Percentiles rank a stretch among this genome's conserved stretches.
Conservation (phyloP, 2,329 filamentous ascomycete species). For the Grosmannia huntii region DNA sequence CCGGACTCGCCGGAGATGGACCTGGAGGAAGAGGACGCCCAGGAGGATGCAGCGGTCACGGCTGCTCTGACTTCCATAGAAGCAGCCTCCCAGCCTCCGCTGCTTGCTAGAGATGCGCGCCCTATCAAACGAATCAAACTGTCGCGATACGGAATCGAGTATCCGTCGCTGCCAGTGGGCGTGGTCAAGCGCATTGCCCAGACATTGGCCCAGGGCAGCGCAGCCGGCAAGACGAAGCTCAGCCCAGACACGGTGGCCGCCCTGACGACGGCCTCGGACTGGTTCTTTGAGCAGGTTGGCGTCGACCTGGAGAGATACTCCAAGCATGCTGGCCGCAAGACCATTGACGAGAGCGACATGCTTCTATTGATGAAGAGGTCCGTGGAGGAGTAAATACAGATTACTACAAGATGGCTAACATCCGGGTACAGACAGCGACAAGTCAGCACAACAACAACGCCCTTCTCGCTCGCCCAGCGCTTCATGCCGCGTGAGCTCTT, state of each 20-base stretch:
- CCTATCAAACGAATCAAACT: slow-evolving; percentile 34
- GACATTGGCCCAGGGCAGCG: slow-evolving; percentile 55
- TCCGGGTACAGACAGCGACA: slow-evolving; percentile 55
- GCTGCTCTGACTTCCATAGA: not conserved
- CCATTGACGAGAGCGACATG: slow-evolving; percentile 76
- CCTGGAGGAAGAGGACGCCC: not conserved
- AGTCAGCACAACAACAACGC: slow-evolving; percentile 55
- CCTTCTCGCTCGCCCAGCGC: slow-evolving; percentile 75
- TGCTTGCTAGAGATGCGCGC: not conserved
- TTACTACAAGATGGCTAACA: slow-evolving; percentile 10
- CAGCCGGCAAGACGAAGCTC: slow-evolving; percentile 54
- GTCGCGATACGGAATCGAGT: slow-evolving; percentile 62
- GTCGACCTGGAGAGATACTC: slow-evolving; percentile 73
- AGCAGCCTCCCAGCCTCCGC: not conserved
- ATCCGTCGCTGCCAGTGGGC: slow-evolving; percentile 58
- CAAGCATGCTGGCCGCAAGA: slow-evolving; percentile 68
- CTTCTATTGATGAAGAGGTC: slow-evolving; percentile 74
- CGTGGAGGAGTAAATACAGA: slow-evolving; percentile 22
- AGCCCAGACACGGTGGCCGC: slow-evolving; percentile 60
- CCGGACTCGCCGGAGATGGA: slow-evolving; percentile 3
- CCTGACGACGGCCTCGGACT: slow-evolving; percentile 71
- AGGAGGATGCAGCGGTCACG: not conserved
- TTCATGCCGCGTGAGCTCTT: slow-evolving; percentile 71
- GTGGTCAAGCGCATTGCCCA: slow-evolving; percentile 65
- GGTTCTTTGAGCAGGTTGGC: slow-evolving; percentile 82